These are phyloP conservation scores for Carex scoparia DNA, from an alignment of 176 grass and related monocot genomes.

Conservation along the genomic window DNA sequence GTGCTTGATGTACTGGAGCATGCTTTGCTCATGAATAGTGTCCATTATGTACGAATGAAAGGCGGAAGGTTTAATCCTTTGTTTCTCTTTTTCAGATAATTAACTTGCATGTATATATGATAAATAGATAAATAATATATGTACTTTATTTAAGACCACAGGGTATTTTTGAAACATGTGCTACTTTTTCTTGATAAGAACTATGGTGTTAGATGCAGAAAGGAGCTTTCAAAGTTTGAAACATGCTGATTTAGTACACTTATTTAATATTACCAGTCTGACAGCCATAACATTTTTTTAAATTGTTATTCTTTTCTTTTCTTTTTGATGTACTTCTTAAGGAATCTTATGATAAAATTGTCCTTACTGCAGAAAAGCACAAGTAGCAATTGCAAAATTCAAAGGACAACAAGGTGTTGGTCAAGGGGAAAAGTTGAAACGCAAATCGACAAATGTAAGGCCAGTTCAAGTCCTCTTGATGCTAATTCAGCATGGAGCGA, in stretches of 20 bases:
- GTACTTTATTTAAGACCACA: neutral
- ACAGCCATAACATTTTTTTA: neutral
- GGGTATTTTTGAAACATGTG: neutral
- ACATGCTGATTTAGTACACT: neutral
- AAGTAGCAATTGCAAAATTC: slow-evolving; percentile 75
- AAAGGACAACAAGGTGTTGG: slow-evolving; percentile 47
- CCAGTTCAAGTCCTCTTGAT: slow-evolving; percentile 78
- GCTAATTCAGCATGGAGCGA: slow-evolving; percentile 87
- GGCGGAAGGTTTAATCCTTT: slow-evolving; percentile 71
- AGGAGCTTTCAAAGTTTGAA: neutral
- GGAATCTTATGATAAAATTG: neutral
- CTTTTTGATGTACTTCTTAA: neutral
- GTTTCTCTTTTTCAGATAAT: neutral
- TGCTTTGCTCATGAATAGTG: slow-evolving; percentile 60
- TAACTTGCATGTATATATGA: neutral
- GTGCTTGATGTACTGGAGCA: slow-evolving; percentile 86
- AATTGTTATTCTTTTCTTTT: neutral
- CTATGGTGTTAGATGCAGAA: neutral
- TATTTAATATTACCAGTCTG: neutral
- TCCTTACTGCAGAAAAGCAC: slow-evolving; percentile 57
- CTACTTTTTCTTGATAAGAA: neutral
- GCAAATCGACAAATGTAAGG: slow-evolving; percentile 18
- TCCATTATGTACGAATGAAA: slow-evolving; percentile 91
- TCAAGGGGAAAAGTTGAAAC: slow-evolving; percentile 31
- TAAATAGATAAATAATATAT: neutral